phyloP scores from a whole-genome alignment of 495 filamentous ascomycete species.

The Penicillium paxilli region DNA sequence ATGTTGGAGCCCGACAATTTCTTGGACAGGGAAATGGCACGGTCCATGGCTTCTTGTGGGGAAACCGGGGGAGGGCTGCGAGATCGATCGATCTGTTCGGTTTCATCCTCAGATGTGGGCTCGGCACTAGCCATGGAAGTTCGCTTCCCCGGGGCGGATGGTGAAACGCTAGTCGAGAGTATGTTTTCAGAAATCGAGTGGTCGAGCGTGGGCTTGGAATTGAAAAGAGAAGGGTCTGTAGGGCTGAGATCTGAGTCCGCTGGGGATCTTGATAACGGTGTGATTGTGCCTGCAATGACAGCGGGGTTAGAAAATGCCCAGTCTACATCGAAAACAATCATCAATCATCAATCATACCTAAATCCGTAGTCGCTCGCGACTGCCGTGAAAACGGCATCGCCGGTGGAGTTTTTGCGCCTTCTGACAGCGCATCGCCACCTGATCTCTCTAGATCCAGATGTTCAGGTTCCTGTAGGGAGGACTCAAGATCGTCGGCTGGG shows the following conservation, averaged over 20 bases:
- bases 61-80: slow-evolving; percentile 78
- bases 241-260: slow-evolving; percentile 47
- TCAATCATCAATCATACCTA: slow-evolving; percentile 39
- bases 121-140: slow-evolving; percentile 1
- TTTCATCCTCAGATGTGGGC: slow-evolving; percentile 2
- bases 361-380: slow-evolving; percentile 47
- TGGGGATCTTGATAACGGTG: slow-evolving; percentile 64
- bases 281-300: slow-evolving; percentile 50
- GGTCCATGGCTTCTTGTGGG: slow-evolving; percentile 71
- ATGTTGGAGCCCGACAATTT: slow-evolving; percentile 90
- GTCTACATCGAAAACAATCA: not conserved
- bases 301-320: not conserved
- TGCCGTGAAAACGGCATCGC: slow-evolving; percentile 40
- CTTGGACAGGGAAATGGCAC: slow-evolving; percentile 83
- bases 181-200: slow-evolving; percentile 53
- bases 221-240: slow-evolving; percentile 27
- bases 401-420: slow-evolving; percentile 26
- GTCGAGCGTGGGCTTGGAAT: slow-evolving; percentile 42
- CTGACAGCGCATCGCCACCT: slow-evolving; percentile 20
- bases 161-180: slow-evolving; percentile 27
- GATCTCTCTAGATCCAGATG: slow-evolving; percentile 66
- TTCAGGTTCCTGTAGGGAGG: slow-evolving; percentile 77
- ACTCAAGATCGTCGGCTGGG: slow-evolving; percentile 52
- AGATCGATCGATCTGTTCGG: slow-evolving; percentile 40
- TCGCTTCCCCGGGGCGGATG: slow-evolving; percentile 4